Evolutionary conservation across 2,329 filamentous ascomycete species (phyloP).

Genomic region (Scedosporium apiospermum): DNA sequence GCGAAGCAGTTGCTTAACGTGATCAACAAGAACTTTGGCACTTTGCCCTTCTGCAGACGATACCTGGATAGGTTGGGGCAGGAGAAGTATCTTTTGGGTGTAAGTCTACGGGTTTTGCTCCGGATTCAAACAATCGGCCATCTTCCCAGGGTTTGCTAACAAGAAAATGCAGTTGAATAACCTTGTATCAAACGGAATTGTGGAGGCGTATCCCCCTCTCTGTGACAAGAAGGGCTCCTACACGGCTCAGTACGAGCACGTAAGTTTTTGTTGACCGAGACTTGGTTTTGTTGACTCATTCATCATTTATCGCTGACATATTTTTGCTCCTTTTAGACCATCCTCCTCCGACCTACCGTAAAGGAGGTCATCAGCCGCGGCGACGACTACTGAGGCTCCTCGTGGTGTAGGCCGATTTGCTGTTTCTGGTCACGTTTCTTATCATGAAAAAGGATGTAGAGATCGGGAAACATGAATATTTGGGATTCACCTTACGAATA

Average conservation of each 20-base stretch:
- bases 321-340: constrained; percentile 37
- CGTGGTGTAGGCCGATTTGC: too few relatives aligned
- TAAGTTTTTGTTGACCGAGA: constrained; percentile 32
- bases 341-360: constrained; percentile 59
- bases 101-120: constrained; percentile 29
- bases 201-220: constrained; percentile 74
- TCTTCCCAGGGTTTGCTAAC: background rate
- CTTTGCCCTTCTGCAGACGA: constrained; percentile 71
- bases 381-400: constrained; percentile 53
- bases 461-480: too few relatives aligned
- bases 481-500: too few relatives aligned
- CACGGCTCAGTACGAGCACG: constrained; percentile 82
- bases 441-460: too few relatives aligned
- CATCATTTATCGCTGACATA: background rate
- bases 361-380: constrained; percentile 75
- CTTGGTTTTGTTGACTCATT: background rate
- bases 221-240: constrained; percentile 82
- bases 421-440: too few relatives aligned
- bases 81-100: constrained; percentile 77
- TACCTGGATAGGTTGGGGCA: constrained; percentile 81
- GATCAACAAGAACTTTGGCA: constrained; percentile 87
- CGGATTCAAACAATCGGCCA: too few relatives aligned
- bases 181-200: constrained; percentile 66
- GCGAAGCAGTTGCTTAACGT: constrained; percentile 71
- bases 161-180: constrained; percentile 55